These are phyloP conservation scores for Backusella psychrophila DNA, from an alignment of 192 early-diverging fungal genomes.

Conservation along the genomic window DNA sequence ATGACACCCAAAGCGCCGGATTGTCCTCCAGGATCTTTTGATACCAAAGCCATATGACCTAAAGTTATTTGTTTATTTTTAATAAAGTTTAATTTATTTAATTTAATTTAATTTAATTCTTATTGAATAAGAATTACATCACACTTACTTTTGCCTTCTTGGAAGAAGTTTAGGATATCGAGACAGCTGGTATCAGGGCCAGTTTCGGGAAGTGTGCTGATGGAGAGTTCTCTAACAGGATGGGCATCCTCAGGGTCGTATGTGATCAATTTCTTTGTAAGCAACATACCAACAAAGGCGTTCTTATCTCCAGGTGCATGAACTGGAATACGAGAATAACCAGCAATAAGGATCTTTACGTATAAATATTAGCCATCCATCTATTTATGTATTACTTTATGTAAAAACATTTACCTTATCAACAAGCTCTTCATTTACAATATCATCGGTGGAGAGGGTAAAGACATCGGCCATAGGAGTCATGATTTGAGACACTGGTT, in stretches of 20 bases:
- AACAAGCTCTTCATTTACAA: slow-evolving; percentile 55
- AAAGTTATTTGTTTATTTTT: background rate
- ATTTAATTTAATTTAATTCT: background rate
- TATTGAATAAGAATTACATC: background rate
- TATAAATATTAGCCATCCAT: slow-evolving; percentile 13
- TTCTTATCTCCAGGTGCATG: slow-evolving; percentile 53
- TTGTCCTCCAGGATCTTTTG: slow-evolving; percentile 46
- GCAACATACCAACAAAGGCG: slow-evolving; percentile 73
- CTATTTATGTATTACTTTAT: background rate
- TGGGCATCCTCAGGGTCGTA: slow-evolving; percentile 69
- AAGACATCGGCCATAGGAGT: slow-evolving; percentile 69
- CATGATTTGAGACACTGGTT: slow-evolving; percentile 66
- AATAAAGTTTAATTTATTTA: background rate
- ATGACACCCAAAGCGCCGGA: slow-evolving; percentile 66
- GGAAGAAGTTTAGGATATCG: slow-evolving; percentile 82
- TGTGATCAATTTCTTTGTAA: slow-evolving; percentile 74
- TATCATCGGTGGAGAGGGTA: slow-evolving; percentile 60
- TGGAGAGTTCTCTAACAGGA: slow-evolving; percentile 58
- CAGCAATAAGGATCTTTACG: slow-evolving; percentile 58
- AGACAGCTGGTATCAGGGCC: slow-evolving; percentile 56
- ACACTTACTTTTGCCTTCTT: slow-evolving; percentile 66
- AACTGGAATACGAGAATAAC: slow-evolving; percentile 79
- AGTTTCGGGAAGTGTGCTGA: slow-evolving; percentile 54
- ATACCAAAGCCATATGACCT: slow-evolving; percentile 73
- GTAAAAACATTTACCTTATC: slow-evolving; percentile 32